These are phyloP conservation scores for Senna tora DNA, from an alignment of 306 rosid species.

Conservation along the genomic window DNA sequence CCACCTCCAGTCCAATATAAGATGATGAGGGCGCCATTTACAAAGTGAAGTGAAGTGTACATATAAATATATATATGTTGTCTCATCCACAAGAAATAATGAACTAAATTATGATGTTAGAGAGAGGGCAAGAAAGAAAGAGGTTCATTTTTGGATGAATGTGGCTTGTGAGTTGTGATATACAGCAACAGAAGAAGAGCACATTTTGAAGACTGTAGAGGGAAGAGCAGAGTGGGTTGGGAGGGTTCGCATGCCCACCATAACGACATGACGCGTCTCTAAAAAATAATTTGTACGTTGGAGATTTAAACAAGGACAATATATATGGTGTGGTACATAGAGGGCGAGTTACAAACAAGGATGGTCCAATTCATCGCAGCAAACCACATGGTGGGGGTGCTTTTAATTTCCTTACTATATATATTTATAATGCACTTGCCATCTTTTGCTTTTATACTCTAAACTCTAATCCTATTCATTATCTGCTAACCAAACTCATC, in stretches of 20 bases:
- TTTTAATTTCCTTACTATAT: conserved; percentile 9
- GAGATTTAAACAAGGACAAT: neutral
- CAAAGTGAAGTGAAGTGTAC: no score
- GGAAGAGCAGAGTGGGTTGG: neutral
- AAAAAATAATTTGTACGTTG: neutral
- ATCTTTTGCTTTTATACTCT: conserved; percentile 47
- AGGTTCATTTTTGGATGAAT: neutral
- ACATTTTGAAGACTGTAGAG: neutral
- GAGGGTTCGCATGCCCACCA: neutral
- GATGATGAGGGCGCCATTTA: no score
- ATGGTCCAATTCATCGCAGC: conserved; percentile 46
- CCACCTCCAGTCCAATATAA: conserved; percentile 8
- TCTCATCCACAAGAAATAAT: neutral
- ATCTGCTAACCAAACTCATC: conserved; percentile 27
- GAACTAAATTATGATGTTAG: no score
- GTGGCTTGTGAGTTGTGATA: neutral
- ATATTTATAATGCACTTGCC: conserved; percentile 2
- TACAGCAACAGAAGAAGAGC: neutral
- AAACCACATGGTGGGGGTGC: conserved; percentile 55
- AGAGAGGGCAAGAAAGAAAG: conserved; percentile 1
- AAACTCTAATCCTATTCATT: conserved; percentile 28
- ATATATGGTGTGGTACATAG: neutral
- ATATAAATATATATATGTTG: neutral
- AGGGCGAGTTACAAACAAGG: conserved; percentile 22
- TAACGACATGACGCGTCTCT: neutral